These are phyloP conservation scores for Yamadazyma kanchanaburiensis DNA, from an alignment of 1,139 yeast genomes.

Conservation along the genomic window DNA sequence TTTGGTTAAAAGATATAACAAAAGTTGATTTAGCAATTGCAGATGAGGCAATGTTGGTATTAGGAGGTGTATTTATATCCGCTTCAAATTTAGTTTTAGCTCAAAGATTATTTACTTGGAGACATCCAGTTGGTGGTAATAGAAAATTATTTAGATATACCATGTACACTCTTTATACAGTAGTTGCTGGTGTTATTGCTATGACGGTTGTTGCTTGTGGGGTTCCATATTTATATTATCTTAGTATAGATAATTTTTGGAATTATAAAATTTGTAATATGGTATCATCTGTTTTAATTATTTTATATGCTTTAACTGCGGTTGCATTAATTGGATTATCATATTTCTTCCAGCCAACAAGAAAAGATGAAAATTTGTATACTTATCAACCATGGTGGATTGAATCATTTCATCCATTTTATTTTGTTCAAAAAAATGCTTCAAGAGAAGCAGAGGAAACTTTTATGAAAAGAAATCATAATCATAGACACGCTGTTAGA, in stretches of 20 bases:
- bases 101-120: constrained; percentile 42
- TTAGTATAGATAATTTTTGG: constrained; percentile 18
- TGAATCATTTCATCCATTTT: constrained; percentile 36
- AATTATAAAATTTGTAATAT: constrained; percentile 26
- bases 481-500: constrained; percentile 40
- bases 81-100: constrained; percentile 40
- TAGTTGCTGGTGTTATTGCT: constrained; percentile 28
- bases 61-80: constrained; percentile 31
- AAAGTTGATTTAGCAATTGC: constrained; percentile 34
- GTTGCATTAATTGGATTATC: constrained; percentile 31
- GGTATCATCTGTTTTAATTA: constrained; percentile 27
- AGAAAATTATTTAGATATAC: constrained; percentile 31
- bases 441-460: constrained; percentile 35
- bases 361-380: constrained; percentile 38
- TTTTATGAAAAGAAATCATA: constrained; percentile 39
- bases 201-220: constrained; percentile 32
- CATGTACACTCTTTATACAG: constrained; percentile 28
- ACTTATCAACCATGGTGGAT: constrained; percentile 49
- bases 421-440: constrained; percentile 35
- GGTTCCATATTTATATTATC: constrained; percentile 28
- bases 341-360: constrained; percentile 37
- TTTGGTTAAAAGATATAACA: constrained; percentile 28
- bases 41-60: constrained; percentile 30
- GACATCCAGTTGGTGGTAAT: constrained; percentile 46
- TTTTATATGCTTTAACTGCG: constrained; percentile 34